Evolutionary conservation across 768 basidiomycete species (phyloP), one percentile per base, ranked within the genome.

Genomic region (Suillus cothurnatus): DNA sequence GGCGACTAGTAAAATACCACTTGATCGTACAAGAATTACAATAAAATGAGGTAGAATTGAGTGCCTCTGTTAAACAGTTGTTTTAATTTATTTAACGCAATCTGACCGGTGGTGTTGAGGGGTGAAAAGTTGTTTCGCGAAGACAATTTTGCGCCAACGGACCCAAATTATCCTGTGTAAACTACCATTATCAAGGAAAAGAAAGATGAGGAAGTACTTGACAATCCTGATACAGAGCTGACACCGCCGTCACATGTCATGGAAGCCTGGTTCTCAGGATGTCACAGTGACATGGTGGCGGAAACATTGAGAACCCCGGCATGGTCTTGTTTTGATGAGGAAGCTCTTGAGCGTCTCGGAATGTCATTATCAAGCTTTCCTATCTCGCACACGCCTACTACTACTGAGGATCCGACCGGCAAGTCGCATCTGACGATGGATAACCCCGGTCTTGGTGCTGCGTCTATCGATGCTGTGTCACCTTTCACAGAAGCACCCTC

Each of bases 231-330:
- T 19, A 14, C 7, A 28, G 39, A 59, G 26, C 63, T 61, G 17
- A 34, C 7, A 32, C 53, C 53, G 21, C 6, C 60, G 1, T 77
- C 84, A 3, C 86, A 92, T 73, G 86, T 92, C 15, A 72, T 87
- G 15, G 92, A 94, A 72, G 91, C 93, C 3, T 94, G 91, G 91
- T 94, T 94, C 69, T 70, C 86, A 6, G 92, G 92, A 2, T 86
- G 86, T 66, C 92, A 93, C 69, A 72, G 77, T 50, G 91, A 93
- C 71, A 79, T 93, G 92, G 92, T 26, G 92, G 92, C 17, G 88
- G 89, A 21, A 74, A 79, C 8, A 84, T 85, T 3, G 53, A 70
- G 3, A 83, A 91, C 67, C 74, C 73, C 6, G 77, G 65, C 11
- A 38, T 78, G 0, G 58, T 70, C 9, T 80, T 79, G 9, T 36